Conservation (phyloP, 331 rosid genomes). For the Quercus tomentella region DNA sequence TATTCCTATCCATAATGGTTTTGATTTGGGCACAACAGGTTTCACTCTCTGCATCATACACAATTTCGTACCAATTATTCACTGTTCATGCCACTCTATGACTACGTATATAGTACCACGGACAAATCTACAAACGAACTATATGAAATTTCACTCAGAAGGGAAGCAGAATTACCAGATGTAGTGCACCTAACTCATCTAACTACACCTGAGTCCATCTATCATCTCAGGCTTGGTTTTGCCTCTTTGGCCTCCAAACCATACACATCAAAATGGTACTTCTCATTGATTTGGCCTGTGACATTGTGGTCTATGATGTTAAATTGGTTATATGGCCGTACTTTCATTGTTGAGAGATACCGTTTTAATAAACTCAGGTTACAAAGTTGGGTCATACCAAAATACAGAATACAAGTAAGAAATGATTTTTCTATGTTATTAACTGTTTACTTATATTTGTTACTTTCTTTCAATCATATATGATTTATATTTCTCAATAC, state of each 20-base stretch:
- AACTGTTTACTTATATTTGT: too few relatives aligned
- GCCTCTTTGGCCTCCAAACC: conserved; percentile 61
- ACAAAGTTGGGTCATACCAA: conserved; percentile 54
- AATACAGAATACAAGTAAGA: conserved; percentile 25
- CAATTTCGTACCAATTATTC: conserved; percentile 76
- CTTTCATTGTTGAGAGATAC: conserved; percentile 31
- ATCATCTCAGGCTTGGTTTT: conserved; percentile 49
- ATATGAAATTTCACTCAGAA: conserved; percentile 31
- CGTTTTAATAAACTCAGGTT: conserved; percentile 24
- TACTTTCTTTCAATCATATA: too few relatives aligned
- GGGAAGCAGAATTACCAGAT: conserved; percentile 42
- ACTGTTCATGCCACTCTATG: conserved; percentile 74
- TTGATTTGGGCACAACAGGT: conserved; percentile 24
- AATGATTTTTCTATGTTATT: neutral
- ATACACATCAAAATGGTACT: conserved; percentile 43
- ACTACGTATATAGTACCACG: conserved; percentile 51
- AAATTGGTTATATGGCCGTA: conserved; percentile 33
- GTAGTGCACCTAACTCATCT: conserved; percentile 64
- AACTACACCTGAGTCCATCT: conserved; percentile 63
- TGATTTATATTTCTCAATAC: neutral
- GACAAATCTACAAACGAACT: conserved; percentile 43
- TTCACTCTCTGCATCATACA: conserved; percentile 77
- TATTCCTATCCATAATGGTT: too few relatives aligned
- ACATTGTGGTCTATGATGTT: conserved; percentile 35
- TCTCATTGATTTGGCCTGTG: conserved; percentile 64